Conservation (phyloP, 164 flowering plant species). For the Macadamia tetraphylla region DNA sequence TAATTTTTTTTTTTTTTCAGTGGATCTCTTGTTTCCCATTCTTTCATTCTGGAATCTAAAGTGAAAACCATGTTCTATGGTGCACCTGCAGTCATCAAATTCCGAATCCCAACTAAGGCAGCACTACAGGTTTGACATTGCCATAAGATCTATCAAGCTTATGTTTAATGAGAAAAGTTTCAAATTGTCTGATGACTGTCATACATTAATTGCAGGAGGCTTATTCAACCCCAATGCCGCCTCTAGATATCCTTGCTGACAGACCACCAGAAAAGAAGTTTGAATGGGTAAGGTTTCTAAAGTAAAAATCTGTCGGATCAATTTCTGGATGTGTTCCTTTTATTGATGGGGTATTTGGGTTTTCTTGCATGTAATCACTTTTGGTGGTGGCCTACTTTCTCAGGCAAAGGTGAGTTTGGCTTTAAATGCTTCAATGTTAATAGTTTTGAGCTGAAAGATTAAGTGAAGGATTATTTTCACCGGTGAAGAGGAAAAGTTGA, state of each 20-base stretch:
- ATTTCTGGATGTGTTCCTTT: background rate
- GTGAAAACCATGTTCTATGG: slow-evolving; percentile 56
- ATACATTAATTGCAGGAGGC: slow-evolving; percentile 48
- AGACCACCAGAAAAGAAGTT: slow-evolving; percentile 73
- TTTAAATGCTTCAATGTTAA: background rate
- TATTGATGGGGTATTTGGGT: slow-evolving; percentile 3
- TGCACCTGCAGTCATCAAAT: slow-evolving; percentile 73
- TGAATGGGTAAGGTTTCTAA: slow-evolving; percentile 52
- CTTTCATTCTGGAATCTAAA: slow-evolving; percentile 74
- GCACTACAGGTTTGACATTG: slow-evolving; percentile 57
- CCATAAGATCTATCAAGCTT: background rate
- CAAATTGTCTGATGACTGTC: slow-evolving; percentile 3
- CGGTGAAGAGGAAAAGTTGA: too few species aligned
- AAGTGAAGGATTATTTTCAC: too few species aligned
- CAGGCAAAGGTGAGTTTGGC: slow-evolving; percentile 73
- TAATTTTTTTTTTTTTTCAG: slow-evolving; percentile 23
- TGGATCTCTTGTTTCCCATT: slow-evolving; percentile 68
- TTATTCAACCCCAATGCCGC: slow-evolving; percentile 70
- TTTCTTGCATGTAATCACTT: slow-evolving; percentile 6
- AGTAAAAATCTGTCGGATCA: background rate
- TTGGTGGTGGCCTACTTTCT: slow-evolving; percentile 15
- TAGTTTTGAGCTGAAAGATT: background rate
- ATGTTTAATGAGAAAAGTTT: background rate
- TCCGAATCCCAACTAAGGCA: slow-evolving; percentile 79
- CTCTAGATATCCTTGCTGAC: slow-evolving; percentile 83